phyloP scores from a whole-genome alignment of 1,139 yeast species.

The Pichia sp. region DNA sequence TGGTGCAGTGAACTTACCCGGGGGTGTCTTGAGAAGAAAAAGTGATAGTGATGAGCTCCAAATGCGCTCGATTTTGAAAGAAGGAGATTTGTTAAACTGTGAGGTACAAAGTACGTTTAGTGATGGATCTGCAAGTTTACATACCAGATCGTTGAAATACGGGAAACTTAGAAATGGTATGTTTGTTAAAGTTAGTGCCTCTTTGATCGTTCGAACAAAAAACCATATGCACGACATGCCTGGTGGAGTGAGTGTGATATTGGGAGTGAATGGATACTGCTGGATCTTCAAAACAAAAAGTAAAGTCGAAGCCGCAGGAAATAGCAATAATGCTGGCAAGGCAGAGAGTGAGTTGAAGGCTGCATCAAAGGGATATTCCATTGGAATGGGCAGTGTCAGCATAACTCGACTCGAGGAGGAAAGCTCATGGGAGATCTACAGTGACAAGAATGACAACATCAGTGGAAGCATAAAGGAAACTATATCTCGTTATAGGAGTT shows the following conservation, averaged over 20 bases:
- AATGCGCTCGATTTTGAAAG: conserved; percentile 90
- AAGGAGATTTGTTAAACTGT: conserved; percentile 94
- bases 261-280: conserved; percentile 92
- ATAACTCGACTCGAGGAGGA: conserved; percentile 90
- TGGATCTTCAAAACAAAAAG: conserved; percentile 80
- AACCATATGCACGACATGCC: conserved; percentile 84
- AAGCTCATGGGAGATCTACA: conserved; percentile 91
- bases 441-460: conserved; percentile 79
- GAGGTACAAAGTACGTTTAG: conserved; percentile 88
- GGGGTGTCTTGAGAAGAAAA: conserved; percentile 91
- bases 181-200: conserved; percentile 74
- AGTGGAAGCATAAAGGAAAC: conserved; percentile 59
- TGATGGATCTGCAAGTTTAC: conserved; percentile 91
- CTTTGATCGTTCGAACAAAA: conserved; percentile 79
- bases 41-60: conserved; percentile 94
- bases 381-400: conserved; percentile 60
- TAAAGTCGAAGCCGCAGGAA: conserved; percentile 28
- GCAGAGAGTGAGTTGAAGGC: conserved; percentile 40
- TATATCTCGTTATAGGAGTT: conserved; percentile 81
- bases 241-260: conserved; percentile 81
- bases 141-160: conserved; percentile 90
- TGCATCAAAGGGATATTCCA: conserved; percentile 38
- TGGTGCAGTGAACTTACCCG: conserved; percentile 95
- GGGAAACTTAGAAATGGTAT: conserved; percentile 93
- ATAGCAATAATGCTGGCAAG: conserved; percentile 27